Evolutionary conservation across 495 filamentous ascomycete genomes (phyloP).

Genomic region (Hypoxylon lienhwacheense): DNA sequence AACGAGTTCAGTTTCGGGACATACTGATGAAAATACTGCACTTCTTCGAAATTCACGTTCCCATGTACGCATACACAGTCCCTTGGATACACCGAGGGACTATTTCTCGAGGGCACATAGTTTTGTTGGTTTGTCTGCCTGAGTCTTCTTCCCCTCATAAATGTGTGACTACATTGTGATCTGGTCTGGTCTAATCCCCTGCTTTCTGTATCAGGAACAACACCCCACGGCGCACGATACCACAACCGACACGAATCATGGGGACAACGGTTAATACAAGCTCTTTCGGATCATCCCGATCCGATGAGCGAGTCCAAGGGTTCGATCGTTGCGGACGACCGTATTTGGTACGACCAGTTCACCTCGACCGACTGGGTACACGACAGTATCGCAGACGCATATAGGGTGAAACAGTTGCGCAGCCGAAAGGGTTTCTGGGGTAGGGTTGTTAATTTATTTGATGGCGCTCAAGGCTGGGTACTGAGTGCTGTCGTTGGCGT

Average conservation of each 20-base stretch:
- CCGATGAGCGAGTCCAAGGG: slow-evolving; percentile 61
- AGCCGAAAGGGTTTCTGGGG: slow-evolving; percentile 83
- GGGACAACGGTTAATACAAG: slow-evolving; percentile 55
- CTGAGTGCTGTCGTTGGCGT: slow-evolving; percentile 89
- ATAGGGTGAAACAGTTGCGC: slow-evolving; percentile 79
- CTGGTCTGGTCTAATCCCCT: slow-evolving; percentile 5
- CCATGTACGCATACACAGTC: slow-evolving; percentile 48
- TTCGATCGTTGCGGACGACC: slow-evolving; percentile 70
- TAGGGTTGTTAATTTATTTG: slow-evolving; percentile 72
- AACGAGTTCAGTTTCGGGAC: slow-evolving; percentile 40
- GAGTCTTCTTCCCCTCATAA: slow-evolving; percentile 2
- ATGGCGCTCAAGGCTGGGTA: slow-evolving; percentile 93
- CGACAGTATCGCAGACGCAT: slow-evolving; percentile 93
- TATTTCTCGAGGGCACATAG: slow-evolving; percentile 53
- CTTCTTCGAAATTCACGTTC: slow-evolving; percentile 47
- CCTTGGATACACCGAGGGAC: slow-evolving; percentile 42
- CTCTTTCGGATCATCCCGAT: slow-evolving; percentile 50
- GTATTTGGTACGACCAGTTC: slow-evolving; percentile 99
- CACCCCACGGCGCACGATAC: slow-evolving; percentile 46
- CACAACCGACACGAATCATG: slow-evolving; percentile 70
- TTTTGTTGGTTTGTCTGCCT: slow-evolving; percentile 43
- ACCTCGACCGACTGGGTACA: slow-evolving; percentile 99
- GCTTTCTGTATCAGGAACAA: slow-evolving; percentile 26
- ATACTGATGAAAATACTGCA: slow-evolving; percentile 51
- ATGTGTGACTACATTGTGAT: too few relatives aligned